These are phyloP conservation scores for Phytophthora idaei DNA, from an alignment of 352 stramenopile genomes.

Conservation along the genomic window DNA sequence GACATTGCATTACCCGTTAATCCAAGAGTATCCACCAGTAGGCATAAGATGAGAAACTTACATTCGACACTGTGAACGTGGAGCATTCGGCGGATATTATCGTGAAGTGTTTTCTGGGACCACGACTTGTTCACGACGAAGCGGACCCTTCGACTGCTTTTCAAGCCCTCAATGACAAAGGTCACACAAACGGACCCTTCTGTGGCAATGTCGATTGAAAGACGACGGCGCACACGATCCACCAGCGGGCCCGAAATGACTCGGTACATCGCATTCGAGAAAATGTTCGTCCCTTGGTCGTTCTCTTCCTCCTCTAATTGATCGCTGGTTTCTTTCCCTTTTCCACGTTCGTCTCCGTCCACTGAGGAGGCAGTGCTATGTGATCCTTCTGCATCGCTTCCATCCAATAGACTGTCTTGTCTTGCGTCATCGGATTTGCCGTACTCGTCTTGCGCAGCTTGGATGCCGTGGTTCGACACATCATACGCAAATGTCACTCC, in stretches of 20 bases:
- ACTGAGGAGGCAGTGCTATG: slow-evolving; percentile 49
- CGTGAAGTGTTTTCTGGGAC: slow-evolving; percentile 56
- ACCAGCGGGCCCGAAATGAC: slow-evolving; percentile 81
- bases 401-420: slow-evolving; percentile 38
- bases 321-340: slow-evolving; percentile 19
- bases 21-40: slow-evolving; percentile 3
- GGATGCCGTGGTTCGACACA: slow-evolving; percentile 86
- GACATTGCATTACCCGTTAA: slow-evolving; percentile 19
- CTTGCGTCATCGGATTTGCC: slow-evolving; percentile 45
- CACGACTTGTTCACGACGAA: slow-evolving; percentile 82
- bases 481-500: slow-evolving; percentile 87
- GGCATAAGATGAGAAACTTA: slow-evolving; percentile 20
- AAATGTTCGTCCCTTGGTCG: slow-evolving; percentile 57
- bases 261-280: slow-evolving; percentile 84
- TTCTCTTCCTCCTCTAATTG: slow-evolving; percentile 26
- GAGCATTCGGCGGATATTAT: slow-evolving; percentile 76
- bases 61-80: slow-evolving; percentile 70
- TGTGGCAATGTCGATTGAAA: slow-evolving; percentile 82
- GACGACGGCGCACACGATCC: slow-evolving; percentile 71
- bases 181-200: slow-evolving; percentile 79
- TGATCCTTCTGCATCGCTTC: slow-evolving; percentile 61
- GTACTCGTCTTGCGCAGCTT: slow-evolving; percentile 80
- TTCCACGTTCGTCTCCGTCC: slow-evolving; percentile 37
- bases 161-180: slow-evolving; percentile 71
- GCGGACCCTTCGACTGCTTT: slow-evolving; percentile 57